Evolutionary conservation across 1,139 yeast genomes (phyloP), one percentile per base, ranked within the genome.

Genomic region (Geotrichum phurueaensis): DNA sequence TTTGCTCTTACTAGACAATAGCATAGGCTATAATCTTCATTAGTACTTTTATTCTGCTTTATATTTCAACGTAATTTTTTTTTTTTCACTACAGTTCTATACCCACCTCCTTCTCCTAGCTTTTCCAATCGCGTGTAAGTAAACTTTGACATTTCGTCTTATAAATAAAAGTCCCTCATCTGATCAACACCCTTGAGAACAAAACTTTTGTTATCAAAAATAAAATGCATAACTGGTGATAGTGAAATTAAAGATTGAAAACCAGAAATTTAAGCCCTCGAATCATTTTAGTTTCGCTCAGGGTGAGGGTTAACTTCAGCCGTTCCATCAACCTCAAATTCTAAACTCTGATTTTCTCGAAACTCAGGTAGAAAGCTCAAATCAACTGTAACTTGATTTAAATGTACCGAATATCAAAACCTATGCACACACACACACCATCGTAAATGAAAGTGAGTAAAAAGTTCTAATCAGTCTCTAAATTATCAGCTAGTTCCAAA

Each of bases 21-120:
- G 45, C 45, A n/a, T 39, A 39, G 45, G 45, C 45, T 39, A 39
- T 39, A n/a, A 4, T 39, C 15, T 15, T 15, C 20, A n/a, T 39
- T 39, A 39, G 45, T n/a, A 15, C 15, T n/a, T 15, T 6, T n/a
- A 39, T n/a, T 39, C 20, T 13, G 20, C n/a, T 15, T n/a, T n/a
- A 39, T 15, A 39, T 15, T 6, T 39, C 45, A 3, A n/a, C n/a
- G n/a, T n/a, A n/a, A n/a, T 15, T 13, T 15, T 39, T 7, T 39
- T 15, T 15, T 2, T n/a, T 2, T 15, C 4, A 39, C n/a, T n/a
- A 39, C 7, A 39, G 4, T 3, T n/a, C 15, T 18, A 13, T 9
- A 60, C 61, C 48, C 51, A 60, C 63, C 50, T 43, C 63, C 63
- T 20, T 53, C 31, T 9, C 63, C 63, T 48, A 53, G 27, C 56